phyloP scores from a whole-genome alignment of 768 basidiomycete genomes.

The Tricholoma saponaceum region DNA sequence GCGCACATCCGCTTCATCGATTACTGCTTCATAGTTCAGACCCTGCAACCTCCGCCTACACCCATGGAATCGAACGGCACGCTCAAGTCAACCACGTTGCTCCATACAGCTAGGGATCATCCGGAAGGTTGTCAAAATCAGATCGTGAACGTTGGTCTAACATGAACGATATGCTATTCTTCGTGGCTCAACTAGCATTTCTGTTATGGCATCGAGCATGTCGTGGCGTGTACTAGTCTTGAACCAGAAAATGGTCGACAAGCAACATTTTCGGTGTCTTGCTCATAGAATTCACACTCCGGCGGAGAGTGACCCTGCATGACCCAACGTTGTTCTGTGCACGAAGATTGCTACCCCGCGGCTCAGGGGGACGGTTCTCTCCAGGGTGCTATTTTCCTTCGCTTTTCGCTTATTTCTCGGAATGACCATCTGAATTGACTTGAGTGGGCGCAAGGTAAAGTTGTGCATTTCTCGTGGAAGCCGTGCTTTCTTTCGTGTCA shows the following conservation, averaged over 20 bases:
- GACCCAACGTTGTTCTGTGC: background rate
- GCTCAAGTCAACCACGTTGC: background rate
- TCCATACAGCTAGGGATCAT: background rate
- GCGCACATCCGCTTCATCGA: background rate
- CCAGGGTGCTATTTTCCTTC: background rate
- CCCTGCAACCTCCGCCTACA: background rate
- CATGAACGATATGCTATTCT: background rate
- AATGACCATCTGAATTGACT: background rate
- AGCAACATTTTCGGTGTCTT: background rate
- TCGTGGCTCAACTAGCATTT: background rate
- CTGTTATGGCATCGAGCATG: background rate
- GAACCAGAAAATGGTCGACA: background rate
- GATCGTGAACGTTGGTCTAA: background rate
- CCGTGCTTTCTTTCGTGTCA: background rate
- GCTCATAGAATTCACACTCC: background rate
- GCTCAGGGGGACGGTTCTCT: background rate
- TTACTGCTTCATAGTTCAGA: background rate
- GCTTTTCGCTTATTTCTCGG: background rate
- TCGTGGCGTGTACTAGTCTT: background rate
- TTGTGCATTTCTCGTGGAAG: background rate
- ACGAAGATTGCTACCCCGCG: background rate
- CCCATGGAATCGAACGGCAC: background rate
- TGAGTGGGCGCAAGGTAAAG: background rate
- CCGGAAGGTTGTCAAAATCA: background rate
- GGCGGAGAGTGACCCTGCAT: background rate